A percentile compares a stretch with the other conserved stretches of the same genome.
Evolutionary conservation across 371 early-diverging fungal species (phyloP).

Genomic region (Mucor ambiguus): DNA sequence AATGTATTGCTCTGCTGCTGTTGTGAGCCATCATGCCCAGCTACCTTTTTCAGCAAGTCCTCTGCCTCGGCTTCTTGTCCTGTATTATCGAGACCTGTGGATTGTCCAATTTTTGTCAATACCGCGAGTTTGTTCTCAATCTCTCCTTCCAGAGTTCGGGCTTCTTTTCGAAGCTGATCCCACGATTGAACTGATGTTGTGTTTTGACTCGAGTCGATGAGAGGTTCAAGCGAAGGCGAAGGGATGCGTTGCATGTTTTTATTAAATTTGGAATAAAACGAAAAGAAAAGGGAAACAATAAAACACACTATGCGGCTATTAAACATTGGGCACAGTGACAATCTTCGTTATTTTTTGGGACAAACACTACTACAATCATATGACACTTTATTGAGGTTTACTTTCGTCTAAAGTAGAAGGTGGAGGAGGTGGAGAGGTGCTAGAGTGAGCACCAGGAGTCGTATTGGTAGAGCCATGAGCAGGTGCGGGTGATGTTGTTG

Average conservation of each 20-base stretch:
- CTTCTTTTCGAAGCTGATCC: slow-evolving; percentile 70
- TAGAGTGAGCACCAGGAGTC: not conserved
- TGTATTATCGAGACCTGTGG: slow-evolving; percentile 29
- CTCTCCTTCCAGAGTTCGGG: slow-evolving; percentile 70
- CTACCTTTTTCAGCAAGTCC: slow-evolving; percentile 63
- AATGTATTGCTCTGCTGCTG: too few species aligned
- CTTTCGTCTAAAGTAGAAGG: not conserved
- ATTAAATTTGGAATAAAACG: not conserved
- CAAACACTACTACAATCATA: not conserved
- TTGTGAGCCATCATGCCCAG: not conserved
- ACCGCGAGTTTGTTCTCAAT: slow-evolving; percentile 60
- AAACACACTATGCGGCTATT: not conserved
- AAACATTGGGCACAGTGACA: not conserved
- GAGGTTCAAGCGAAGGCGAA: slow-evolving; percentile 13
- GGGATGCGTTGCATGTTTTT: slow-evolving; percentile 13
- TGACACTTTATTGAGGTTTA: not conserved
- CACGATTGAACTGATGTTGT: slow-evolving; percentile 33
- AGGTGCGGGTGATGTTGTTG: not conserved
- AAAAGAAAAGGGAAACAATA: not conserved
- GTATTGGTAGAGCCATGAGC: not conserved
- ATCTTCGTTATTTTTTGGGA: not conserved
- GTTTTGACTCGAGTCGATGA: not conserved
- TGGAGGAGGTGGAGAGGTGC: not conserved
- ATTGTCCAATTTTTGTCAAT: slow-evolving; percentile 46
- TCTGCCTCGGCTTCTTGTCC: slow-evolving; percentile 62